Percentiles rank a stretch among this genome's conserved stretches.
These are phyloP conservation scores for Teratosphaeria zuluensis DNA, from an alignment of 2,329 filamentous ascomycete genomes.

Conservation along the genomic window DNA sequence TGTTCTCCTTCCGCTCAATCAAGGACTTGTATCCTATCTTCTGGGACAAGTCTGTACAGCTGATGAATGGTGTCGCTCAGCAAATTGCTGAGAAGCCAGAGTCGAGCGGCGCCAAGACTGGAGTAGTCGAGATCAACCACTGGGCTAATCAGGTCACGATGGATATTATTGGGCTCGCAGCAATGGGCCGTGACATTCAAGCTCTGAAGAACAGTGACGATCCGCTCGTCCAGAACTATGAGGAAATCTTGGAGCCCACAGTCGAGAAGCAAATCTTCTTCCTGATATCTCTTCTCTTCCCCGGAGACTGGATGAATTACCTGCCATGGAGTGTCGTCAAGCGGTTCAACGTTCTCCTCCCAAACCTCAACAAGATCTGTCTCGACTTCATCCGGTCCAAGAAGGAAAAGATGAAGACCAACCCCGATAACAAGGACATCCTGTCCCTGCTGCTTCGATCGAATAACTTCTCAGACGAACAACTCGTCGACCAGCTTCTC, in stretches of 20 bases:
- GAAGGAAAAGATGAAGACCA: conserved; percentile 17
- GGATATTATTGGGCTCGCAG: conserved; percentile 39
- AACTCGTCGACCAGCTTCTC: conserved; percentile 46
- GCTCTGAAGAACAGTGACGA: conserved; percentile 33
- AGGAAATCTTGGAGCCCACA: conserved; percentile 37
- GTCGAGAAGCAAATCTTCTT: conserved; percentile 40
- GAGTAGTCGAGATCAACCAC: conserved; percentile 31
- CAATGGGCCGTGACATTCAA: conserved; percentile 35
- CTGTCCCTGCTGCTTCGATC: conserved; percentile 42
- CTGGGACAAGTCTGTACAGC: conserved; percentile 56
- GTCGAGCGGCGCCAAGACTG: background rate
- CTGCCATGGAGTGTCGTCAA: conserved; percentile 27
- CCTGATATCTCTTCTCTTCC: conserved; percentile 29
- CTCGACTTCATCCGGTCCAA: conserved; percentile 40
- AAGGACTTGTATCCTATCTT: conserved; percentile 79
- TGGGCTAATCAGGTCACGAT: conserved; percentile 36
- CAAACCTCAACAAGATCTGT: conserved; percentile 33
- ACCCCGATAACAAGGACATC: conserved; percentile 30
- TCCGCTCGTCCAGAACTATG: conserved; percentile 32
- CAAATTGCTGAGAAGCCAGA: conserved; percentile 5
- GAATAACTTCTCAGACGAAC: conserved; percentile 42
- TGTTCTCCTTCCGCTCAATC: conserved; percentile 77
- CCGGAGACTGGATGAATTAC: conserved; percentile 28
- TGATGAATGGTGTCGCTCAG: conserved; percentile 3
- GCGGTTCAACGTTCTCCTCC: conserved; percentile 14